Conservation (phyloP, 352 stramenopile species). For the Globisporangium heterothallicum region DNA sequence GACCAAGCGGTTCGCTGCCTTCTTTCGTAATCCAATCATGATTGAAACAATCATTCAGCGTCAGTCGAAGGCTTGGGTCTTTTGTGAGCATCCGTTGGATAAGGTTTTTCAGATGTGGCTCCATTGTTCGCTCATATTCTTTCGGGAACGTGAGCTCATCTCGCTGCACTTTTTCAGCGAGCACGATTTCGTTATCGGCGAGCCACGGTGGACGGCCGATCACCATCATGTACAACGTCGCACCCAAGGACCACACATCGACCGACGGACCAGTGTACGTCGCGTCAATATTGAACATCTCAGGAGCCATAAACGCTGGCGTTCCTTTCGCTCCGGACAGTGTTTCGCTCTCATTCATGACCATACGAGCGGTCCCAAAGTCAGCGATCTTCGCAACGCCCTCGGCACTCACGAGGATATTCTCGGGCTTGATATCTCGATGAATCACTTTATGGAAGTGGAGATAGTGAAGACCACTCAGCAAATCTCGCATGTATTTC, state of each 20-base stretch:
- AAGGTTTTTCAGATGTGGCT: slow-evolving; percentile 88
- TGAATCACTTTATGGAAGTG: slow-evolving; percentile 93
- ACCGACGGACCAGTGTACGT: slow-evolving; percentile 81
- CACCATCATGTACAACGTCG: slow-evolving; percentile 91
- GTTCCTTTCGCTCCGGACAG: slow-evolving; percentile 82
- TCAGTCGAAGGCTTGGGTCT: slow-evolving; percentile 74
- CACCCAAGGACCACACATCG: slow-evolving; percentile 87
- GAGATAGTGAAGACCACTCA: slow-evolving; percentile 88
- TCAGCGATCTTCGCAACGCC: slow-evolving; percentile 87
- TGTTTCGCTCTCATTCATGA: slow-evolving; percentile 88
- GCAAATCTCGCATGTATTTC: slow-evolving; percentile 88
- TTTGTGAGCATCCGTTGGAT: slow-evolving; percentile 90
- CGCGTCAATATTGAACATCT: slow-evolving; percentile 89
- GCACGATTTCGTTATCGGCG: slow-evolving; percentile 86
- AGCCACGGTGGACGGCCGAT: slow-evolving; percentile 88
- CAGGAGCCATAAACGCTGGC: slow-evolving; percentile 88
- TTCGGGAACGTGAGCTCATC: slow-evolving; percentile 85
- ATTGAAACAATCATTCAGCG: slow-evolving; percentile 77
- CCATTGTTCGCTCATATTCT: slow-evolving; percentile 64
- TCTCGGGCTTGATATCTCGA: slow-evolving; percentile 90
- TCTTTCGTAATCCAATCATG: slow-evolving; percentile 93
- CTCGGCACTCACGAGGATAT: slow-evolving; percentile 81
- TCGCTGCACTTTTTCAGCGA: slow-evolving; percentile 81
- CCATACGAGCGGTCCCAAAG: slow-evolving; percentile 87
- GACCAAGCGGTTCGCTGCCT: slow-evolving; percentile 76